phyloP scores from a whole-genome alignment of 495 filamentous ascomycete species.

The Tuber borchii region DNA sequence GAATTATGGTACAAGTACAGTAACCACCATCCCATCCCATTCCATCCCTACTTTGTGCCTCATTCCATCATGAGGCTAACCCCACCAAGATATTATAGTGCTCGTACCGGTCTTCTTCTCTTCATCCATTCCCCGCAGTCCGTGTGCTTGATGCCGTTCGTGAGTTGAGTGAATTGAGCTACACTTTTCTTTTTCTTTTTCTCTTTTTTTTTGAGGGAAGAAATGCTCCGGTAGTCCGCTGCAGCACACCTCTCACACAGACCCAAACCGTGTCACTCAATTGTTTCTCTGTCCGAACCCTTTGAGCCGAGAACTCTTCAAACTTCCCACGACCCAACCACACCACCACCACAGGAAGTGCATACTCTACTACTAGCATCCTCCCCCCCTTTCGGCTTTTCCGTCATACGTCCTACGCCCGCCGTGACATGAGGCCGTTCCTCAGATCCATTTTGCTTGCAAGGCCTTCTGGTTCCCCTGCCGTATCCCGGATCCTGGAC shows the following conservation, averaged over 20 bases:
- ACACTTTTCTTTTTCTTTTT: background rate
- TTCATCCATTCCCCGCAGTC: background rate
- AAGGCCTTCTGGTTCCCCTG: conserved; percentile 20
- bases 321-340: background rate
- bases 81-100: background rate
- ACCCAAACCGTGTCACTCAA: background rate
- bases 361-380: background rate
- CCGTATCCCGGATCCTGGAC: conserved; percentile 5
- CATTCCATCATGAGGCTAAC: too few species aligned
- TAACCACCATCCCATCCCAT: background rate
- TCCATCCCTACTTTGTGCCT: background rate
- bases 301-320: background rate
- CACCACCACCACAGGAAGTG: background rate
- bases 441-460: conserved; percentile 33
- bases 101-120: too few species aligned
- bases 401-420: conserved; percentile 8
- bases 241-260: background rate
- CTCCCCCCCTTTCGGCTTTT: conserved; percentile 4
- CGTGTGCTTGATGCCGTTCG: background rate
- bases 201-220: background rate
- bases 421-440: conserved; percentile 27
- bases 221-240: too few species aligned
- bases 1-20: background rate
- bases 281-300: background rate
- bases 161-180: background rate